Percentiles rank a stretch among this genome's conserved stretches.
These are phyloP conservation scores for Quercus phellos DNA, from an alignment of 331 rosid genomes.

Conservation along the genomic window DNA sequence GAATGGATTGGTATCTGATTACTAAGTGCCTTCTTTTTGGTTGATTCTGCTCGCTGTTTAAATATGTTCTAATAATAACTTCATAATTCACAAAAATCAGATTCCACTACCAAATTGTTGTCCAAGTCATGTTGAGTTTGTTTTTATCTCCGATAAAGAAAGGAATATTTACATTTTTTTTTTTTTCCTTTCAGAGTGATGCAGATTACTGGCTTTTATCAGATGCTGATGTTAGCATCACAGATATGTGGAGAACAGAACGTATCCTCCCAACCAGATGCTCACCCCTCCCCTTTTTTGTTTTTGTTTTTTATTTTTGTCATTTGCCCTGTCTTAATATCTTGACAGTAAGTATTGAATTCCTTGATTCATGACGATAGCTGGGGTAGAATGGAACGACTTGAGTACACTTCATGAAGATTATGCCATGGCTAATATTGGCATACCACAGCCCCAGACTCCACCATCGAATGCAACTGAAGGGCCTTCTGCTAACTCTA, in stretches of 20 bases:
- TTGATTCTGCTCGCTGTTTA: not conserved
- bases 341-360: slow-evolving; percentile 11
- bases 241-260: slow-evolving; percentile 94
- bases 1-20: not conserved
- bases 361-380: slow-evolving; percentile 50
- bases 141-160: not conserved
- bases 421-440: slow-evolving; percentile 33
- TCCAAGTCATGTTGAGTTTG: not conserved
- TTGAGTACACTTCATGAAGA: slow-evolving; percentile 52
- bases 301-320: not conserved
- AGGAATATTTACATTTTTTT: not conserved
- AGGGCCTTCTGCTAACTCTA: slow-evolving; percentile 43
- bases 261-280: slow-evolving; percentile 40
- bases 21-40: not conserved
- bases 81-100: not conserved
- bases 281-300: not conserved
- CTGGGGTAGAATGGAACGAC: slow-evolving; percentile 71
- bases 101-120: not conserved
- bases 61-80: not conserved
- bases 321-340: not conserved
- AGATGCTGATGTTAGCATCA: slow-evolving; percentile 77
- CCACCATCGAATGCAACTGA: slow-evolving; percentile 42
- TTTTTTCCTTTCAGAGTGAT: slow-evolving; percentile 49
- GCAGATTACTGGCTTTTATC: slow-evolving; percentile 98
- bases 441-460: slow-evolving; percentile 40